These are phyloP conservation scores for Tolypocladium tundrense DNA, from an alignment of 2,329 filamentous ascomycete species.

Conservation along the genomic window DNA sequence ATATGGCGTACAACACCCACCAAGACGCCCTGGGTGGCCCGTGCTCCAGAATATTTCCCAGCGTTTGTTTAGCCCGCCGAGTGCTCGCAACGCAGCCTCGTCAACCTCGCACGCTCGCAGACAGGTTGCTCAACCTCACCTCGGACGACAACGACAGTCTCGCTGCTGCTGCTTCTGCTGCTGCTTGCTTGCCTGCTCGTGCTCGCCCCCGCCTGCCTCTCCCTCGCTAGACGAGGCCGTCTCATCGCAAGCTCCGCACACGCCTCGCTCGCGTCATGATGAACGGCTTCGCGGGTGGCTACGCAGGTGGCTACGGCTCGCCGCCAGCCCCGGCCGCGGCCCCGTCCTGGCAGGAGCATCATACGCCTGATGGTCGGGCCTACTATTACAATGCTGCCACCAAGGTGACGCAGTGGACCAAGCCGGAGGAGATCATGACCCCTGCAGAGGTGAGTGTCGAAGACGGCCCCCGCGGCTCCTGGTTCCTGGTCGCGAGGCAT, in stretches of 20 bases:
- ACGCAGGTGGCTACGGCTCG: conserved; percentile 35
- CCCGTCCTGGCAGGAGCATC: conserved; percentile 68
- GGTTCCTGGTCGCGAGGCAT: neutral
- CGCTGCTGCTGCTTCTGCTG: neutral
- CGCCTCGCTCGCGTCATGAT: conserved; percentile 28
- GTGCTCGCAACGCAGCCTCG: neutral
- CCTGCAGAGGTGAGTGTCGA: conserved; percentile 56
- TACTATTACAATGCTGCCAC: conserved; percentile 89
- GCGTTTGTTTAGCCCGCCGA: neutral
- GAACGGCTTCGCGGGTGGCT: conserved; percentile 44
- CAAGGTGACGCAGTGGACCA: conserved; percentile 87
- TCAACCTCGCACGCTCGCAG: neutral
- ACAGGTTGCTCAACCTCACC: neutral
- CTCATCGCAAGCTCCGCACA: neutral
- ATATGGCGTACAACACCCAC: neutral
- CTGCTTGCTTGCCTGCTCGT: neutral
- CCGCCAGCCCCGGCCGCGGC: conserved; percentile 27
- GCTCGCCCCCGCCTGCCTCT: neutral
- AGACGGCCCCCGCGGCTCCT: neutral
- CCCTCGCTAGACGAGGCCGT: neutral
- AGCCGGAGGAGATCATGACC: conserved; percentile 82
- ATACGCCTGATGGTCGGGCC: conserved; percentile 67
- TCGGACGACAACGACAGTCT: neutral
- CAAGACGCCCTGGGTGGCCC: conserved; percentile 2
- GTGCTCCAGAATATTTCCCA: conserved; percentile 11